These are phyloP conservation scores for Pharus latifolius DNA, from an alignment of 176 grass and related monocot species.

Conservation along the genomic window DNA sequence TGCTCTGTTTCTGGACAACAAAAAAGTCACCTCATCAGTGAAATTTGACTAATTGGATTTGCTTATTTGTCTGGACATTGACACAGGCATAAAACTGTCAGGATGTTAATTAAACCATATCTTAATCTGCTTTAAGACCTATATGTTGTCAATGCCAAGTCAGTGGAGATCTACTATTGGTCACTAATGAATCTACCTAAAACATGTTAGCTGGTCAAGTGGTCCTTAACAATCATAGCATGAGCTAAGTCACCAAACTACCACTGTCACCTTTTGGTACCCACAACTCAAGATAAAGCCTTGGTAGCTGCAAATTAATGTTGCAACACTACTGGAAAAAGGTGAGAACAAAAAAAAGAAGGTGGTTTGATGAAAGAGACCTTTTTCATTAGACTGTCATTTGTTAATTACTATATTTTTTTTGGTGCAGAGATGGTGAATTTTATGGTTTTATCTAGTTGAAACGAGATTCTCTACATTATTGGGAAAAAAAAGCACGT, in stretches of 20 bases:
- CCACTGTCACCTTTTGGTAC: neutral
- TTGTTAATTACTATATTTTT: too few species aligned
- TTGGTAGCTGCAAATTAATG: neutral
- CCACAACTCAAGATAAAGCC: neutral
- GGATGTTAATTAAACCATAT: neutral
- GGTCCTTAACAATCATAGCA: constrained; percentile 12
- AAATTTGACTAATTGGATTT: constrained; percentile 2
- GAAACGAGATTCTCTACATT: too few species aligned
- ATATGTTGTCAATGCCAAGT: constrained; percentile 23
- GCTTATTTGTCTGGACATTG: neutral
- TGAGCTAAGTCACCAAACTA: neutral
- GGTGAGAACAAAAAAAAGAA: too few species aligned
- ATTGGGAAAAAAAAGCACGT: too few species aligned
- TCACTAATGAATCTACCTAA: constrained; percentile 19
- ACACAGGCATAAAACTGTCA: neutral
- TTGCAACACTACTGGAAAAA: neutral
- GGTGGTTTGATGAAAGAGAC: too few species aligned
- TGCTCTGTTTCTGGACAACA: neutral
- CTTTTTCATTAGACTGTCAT: too few species aligned
- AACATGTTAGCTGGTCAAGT: constrained; percentile 16
- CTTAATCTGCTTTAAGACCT: neutral
- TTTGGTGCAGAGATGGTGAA: too few species aligned
- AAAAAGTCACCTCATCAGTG: neutral
- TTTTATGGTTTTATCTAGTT: too few species aligned
- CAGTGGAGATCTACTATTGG: constrained; percentile 30